phyloP scores from a whole-genome alignment of 2,329 filamentous ascomycete genomes.

The Trichoderma atrobrunneum region DNA sequence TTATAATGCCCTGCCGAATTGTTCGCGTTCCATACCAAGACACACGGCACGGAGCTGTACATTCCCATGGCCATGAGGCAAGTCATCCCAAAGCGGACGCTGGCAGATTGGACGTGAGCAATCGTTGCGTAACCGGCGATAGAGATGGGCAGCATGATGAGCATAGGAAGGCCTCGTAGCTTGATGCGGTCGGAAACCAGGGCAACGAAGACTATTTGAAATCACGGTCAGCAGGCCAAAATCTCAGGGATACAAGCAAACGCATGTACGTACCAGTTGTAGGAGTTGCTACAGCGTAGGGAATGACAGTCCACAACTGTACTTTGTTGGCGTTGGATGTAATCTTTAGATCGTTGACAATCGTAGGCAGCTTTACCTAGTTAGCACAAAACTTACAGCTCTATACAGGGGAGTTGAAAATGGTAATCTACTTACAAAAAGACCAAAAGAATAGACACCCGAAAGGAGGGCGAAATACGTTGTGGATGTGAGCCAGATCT shows the following conservation, averaged over 20 bases:
- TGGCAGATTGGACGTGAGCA: conserved; percentile 50
- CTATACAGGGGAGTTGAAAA: neutral
- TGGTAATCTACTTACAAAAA: conserved; percentile 50
- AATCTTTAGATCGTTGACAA: conserved; percentile 56
- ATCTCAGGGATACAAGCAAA: rapidly evolving
- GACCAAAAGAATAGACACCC: conserved; percentile 60
- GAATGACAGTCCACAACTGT: conserved; percentile 63
- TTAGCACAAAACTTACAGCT: neutral
- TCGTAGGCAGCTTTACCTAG: conserved; percentile 54
- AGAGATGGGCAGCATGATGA: conserved; percentile 60
- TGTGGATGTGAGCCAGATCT: conserved; percentile 61
- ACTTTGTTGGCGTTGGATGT: conserved; percentile 54
- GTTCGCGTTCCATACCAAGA: conserved; percentile 65
- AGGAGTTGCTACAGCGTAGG: conserved; percentile 58
- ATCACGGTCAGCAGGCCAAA: neutral
- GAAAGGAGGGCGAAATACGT: conserved; percentile 60
- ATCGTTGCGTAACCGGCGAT: conserved; percentile 65
- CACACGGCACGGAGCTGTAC: conserved; percentile 60
- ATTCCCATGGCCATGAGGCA: conserved; percentile 65
- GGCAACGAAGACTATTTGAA: conserved; percentile 45
- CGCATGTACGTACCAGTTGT: conserved; percentile 44
- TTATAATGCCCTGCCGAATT: conserved; percentile 70
- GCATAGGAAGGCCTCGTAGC: conserved; percentile 60
- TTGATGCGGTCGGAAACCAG: conserved; percentile 59
- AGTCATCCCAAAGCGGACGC: conserved; percentile 62